phyloP scores from a whole-genome alignment of 108 stramenopile genomes.

The Phaeodactylum tricornutum region DNA sequence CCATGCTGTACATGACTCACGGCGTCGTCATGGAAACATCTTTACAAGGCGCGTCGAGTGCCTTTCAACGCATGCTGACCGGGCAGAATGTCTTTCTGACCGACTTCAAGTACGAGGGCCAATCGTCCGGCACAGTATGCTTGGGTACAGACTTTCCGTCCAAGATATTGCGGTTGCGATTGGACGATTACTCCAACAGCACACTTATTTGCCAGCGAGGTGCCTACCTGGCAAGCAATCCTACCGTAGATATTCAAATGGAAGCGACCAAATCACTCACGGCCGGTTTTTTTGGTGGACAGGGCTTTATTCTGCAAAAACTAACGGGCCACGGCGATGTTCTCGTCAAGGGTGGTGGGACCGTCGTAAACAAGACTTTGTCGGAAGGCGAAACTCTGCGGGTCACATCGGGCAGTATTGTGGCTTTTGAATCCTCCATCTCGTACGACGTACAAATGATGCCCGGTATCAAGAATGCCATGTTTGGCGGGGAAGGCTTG shows the following conservation, averaged over 20 bases:
- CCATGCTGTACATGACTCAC: constrained; percentile 84
- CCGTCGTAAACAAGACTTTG: constrained; percentile 44
- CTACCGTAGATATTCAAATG: constrained; percentile 66
- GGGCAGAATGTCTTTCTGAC: constrained; percentile 83
- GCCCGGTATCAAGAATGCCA: constrained; percentile 73
- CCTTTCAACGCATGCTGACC: constrained; percentile 57
- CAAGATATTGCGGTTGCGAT: constrained; percentile 63
- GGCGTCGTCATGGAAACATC: constrained; percentile 34
- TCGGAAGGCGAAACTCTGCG: constrained; percentile 67
- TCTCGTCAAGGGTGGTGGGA: constrained; percentile 78
- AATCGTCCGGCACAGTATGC: constrained; percentile 42
- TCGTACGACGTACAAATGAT: constrained; percentile 76
- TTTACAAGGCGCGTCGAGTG: constrained; percentile 14
- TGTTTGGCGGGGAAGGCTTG: constrained; percentile 86
- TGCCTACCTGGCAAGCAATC: constrained; percentile 72
- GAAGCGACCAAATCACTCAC: constrained; percentile 68
- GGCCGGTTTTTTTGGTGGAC: constrained; percentile 83
- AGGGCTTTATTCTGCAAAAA: constrained; percentile 83
- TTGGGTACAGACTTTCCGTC: constrained; percentile 81
- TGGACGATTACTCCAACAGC: constrained; percentile 59
- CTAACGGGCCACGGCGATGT: constrained; percentile 73
- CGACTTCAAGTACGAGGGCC: constrained; percentile 58
- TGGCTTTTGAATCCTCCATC: constrained; percentile 61
- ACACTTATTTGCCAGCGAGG: constrained; percentile 73
- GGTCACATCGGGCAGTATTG: constrained; percentile 71